A percentile compares a stretch with the other conserved stretches of the same genome.
Evolutionary conservation across 768 basidiomycete genomes (phyloP).

Genomic region (Trametes punicea): DNA sequence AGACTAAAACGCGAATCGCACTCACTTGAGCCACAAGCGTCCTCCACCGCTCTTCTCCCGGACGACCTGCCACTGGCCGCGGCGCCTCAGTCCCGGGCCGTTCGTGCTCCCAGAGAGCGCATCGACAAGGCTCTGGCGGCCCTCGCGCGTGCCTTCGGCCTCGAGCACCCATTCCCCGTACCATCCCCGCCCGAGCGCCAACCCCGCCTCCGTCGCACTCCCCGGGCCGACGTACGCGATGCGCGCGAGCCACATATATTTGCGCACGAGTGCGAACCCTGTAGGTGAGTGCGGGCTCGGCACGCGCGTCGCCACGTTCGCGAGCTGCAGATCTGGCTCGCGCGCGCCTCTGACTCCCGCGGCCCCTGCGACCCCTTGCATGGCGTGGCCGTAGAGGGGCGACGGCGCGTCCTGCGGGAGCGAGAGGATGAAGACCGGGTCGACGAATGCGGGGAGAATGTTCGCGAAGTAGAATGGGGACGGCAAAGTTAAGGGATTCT

Average conservation of each 20-base stretch:
- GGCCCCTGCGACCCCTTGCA: neutral
- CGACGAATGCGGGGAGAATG: conserved; percentile 42
- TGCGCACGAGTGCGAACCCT: conserved; percentile 57
- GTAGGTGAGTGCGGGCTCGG: conserved; percentile 58
- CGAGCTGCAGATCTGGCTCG: conserved; percentile 41
- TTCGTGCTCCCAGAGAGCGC: conserved; percentile 42
- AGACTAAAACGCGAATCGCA: too few relatives aligned
- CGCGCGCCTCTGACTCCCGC: conserved; percentile 12
- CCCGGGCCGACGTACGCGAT: conserved; percentile 35
- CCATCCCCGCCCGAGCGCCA: conserved; percentile 64
- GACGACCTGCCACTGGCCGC: conserved; percentile 49
- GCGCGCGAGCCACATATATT: conserved; percentile 64
- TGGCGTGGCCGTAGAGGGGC: neutral
- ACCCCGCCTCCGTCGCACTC: conserved; percentile 25
- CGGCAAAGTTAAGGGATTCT: conserved; percentile 59
- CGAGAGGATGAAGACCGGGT: conserved; percentile 30
- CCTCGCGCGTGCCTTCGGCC: conserved; percentile 71
- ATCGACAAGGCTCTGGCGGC: conserved; percentile 52
- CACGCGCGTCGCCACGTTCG: conserved; percentile 44
- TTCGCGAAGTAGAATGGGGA: conserved; percentile 78
- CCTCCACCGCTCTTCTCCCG: conserved; percentile 59
- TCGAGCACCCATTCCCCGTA: conserved; percentile 78
- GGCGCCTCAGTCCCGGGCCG: conserved; percentile 26
- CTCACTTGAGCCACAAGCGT: conserved; percentile 63
- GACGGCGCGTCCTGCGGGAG: conserved; percentile 33